Evolutionary conservation across 108 stramenopile genomes (phyloP).

Genomic region (Conticribra weissflogii): DNA sequence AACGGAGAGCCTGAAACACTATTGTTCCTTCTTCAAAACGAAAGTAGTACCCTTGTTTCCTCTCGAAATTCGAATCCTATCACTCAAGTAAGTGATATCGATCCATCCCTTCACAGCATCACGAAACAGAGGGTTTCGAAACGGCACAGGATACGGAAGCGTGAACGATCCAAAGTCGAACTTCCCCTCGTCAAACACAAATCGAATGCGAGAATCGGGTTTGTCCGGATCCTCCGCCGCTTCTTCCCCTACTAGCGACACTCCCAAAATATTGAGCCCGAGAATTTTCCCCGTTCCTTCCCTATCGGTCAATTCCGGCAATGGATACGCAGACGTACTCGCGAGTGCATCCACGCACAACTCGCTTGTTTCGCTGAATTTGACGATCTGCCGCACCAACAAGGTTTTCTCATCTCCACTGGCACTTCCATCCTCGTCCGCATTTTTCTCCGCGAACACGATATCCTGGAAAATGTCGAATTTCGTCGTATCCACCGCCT

Average conservation of each 20-base stretch:
- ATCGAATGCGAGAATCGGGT: conserved; percentile 78
- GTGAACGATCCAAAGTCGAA: conserved; percentile 59
- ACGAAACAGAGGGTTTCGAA: conserved; percentile 76
- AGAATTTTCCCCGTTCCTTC: conserved; percentile 70
- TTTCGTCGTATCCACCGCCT: conserved; percentile 77
- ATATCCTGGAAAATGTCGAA: conserved; percentile 90
- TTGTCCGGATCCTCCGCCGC: conserved; percentile 67
- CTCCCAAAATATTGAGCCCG: conserved; percentile 82
- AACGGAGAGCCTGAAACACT: not conserved
- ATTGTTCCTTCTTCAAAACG: conserved; percentile 71
- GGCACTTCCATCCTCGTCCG: too few relatives aligned
- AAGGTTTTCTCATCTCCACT: conserved; percentile 47
- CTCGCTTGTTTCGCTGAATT: conserved; percentile 65
- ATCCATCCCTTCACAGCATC: conserved; percentile 92
- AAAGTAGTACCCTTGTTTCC: conserved; percentile 92
- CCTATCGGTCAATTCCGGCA: conserved; percentile 76
- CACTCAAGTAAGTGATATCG: conserved; percentile 85
- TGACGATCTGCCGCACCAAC: conserved; percentile 80
- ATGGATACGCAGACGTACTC: conserved; percentile 78
- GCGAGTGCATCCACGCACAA: conserved; percentile 83
- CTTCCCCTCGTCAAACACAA: conserved; percentile 88
- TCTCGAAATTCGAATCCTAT: conserved; percentile 76
- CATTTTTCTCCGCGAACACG: conserved; percentile 33
- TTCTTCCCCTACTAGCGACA: conserved; percentile 76
- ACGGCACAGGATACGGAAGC: conserved; percentile 86